A percentile compares a stretch with the other conserved stretches of the same genome.
Evolutionary conservation across 768 basidiomycete species (phyloP).

Genomic region (Lyophyllum decastes): DNA sequence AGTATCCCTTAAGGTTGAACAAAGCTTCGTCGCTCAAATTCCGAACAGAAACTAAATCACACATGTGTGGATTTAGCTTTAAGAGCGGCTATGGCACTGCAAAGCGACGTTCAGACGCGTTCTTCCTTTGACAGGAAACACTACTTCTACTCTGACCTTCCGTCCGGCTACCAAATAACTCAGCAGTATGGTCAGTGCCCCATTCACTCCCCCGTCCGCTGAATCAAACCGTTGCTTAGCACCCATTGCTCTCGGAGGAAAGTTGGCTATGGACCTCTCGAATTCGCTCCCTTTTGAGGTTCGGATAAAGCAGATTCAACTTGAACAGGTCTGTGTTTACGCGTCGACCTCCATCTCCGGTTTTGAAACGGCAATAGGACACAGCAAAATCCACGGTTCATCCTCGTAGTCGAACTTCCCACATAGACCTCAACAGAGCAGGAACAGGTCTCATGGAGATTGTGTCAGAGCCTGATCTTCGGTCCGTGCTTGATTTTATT

Average conservation of each 20-base stretch:
- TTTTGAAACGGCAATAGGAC: slow-evolving; percentile 51
- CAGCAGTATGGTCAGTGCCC: slow-evolving; percentile 78
- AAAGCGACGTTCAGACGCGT: slow-evolving; percentile 58
- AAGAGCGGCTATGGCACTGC: slow-evolving; percentile 78
- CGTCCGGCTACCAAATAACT: slow-evolving; percentile 95
- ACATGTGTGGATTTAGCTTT: slow-evolving; percentile 79
- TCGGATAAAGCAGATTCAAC: slow-evolving; percentile 91
- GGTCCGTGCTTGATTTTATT: slow-evolving; percentile 36
- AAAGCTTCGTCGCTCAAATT: background rate
- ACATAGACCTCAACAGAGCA: slow-evolving; percentile 89
- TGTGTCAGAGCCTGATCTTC: slow-evolving; percentile 90
- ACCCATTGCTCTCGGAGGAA: slow-evolving; percentile 75
- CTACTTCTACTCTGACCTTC: slow-evolving; percentile 96
- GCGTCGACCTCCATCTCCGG: slow-evolving; percentile 1
- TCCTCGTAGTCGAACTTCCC: slow-evolving; percentile 48
- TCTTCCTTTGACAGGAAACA: slow-evolving; percentile 97
- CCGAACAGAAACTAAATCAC: slow-evolving; percentile 55
- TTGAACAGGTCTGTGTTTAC: slow-evolving; percentile 77
- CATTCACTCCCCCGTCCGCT: background rate
- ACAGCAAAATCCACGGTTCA: slow-evolving; percentile 83
- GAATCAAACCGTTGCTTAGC: slow-evolving; percentile 42
- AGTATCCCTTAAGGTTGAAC: slow-evolving; percentile 24
- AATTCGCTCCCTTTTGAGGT: slow-evolving; percentile 43
- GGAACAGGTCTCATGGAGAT: slow-evolving; percentile 94
- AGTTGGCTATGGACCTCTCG: slow-evolving; percentile 44